Evolutionary conservation across 2,329 filamentous ascomycete genomes (phyloP).

Genomic region (Cladophialophora carrionii): DNA sequence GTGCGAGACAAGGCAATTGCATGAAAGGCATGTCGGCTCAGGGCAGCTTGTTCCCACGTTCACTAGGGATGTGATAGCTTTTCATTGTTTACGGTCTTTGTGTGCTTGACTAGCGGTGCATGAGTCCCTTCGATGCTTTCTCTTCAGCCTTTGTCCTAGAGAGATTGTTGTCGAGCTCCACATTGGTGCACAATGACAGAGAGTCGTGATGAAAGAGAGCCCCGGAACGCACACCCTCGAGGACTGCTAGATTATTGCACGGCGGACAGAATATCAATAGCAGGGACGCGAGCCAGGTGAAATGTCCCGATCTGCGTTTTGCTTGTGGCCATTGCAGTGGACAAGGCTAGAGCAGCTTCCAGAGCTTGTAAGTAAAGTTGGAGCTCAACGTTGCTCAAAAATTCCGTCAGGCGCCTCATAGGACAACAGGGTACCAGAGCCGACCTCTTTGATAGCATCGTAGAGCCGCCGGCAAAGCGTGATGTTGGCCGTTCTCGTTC

Average conservation of each 20-base stretch:
- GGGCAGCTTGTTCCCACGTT: background rate
- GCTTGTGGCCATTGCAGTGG: background rate
- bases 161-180: background rate
- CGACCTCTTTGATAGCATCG: background rate
- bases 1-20: background rate
- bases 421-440: background rate
- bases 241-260: background rate
- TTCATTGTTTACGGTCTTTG: background rate
- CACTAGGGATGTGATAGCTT: background rate
- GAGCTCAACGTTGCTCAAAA: background rate
- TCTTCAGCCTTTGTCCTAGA: background rate
- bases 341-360: background rate
- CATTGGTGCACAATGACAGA: background rate
- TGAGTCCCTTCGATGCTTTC: background rate
- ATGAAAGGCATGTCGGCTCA: background rate
- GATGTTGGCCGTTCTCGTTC: no score
- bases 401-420: background rate
- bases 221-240: background rate
- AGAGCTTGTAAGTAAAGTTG: background rate
- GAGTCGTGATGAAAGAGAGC: background rate
- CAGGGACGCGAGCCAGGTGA: background rate
- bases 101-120: background rate
- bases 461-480: no score
- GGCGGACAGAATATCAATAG: background rate
- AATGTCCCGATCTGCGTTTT: no score